Conservation (phyloP, 108 stramenopile genomes). For the Skeletonema potamos region DNA sequence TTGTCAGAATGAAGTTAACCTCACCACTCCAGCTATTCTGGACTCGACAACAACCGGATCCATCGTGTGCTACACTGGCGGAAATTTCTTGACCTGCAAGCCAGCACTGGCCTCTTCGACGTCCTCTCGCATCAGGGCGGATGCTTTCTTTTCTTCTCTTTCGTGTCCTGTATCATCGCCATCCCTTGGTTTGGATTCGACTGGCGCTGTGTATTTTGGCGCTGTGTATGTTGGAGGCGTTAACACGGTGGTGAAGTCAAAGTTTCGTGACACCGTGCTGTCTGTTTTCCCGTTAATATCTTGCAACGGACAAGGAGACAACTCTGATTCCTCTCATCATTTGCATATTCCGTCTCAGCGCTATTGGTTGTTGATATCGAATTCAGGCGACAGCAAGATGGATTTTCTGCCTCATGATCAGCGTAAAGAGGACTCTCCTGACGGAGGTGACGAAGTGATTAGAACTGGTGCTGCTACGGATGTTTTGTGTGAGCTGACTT, state of each 20-base stretch:
- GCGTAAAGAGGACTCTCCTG: constrained; percentile 16
- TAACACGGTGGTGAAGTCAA: constrained; percentile 27
- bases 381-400: constrained; percentile 50
- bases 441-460: constrained; percentile 23
- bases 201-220: constrained; percentile 55
- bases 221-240: constrained; percentile 21
- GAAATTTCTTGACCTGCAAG: constrained; percentile 12
- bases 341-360: constrained; percentile 61
- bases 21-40: constrained; percentile 6
- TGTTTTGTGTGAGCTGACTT: constrained; percentile 72
- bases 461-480: constrained; percentile 53
- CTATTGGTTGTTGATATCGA: constrained; percentile 71
- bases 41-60: constrained; percentile 2
- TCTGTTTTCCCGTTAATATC: constrained; percentile 58
- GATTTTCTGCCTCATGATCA: constrained; percentile 10
- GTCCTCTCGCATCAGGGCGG: neutral
- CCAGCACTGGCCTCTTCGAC: constrained; percentile 12
- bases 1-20: constrained; percentile 27
- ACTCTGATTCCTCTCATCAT: neutral
- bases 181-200: constrained; percentile 61
- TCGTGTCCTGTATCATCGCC: constrained; percentile 35
- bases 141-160: constrained; percentile 43
- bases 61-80: constrained; percentile 17
- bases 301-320: constrained; percentile 44
- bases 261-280: constrained; percentile 55